Conservation (phyloP, 2,329 filamentous ascomycete genomes). For the Ascocoryne sarcoides region DNA sequence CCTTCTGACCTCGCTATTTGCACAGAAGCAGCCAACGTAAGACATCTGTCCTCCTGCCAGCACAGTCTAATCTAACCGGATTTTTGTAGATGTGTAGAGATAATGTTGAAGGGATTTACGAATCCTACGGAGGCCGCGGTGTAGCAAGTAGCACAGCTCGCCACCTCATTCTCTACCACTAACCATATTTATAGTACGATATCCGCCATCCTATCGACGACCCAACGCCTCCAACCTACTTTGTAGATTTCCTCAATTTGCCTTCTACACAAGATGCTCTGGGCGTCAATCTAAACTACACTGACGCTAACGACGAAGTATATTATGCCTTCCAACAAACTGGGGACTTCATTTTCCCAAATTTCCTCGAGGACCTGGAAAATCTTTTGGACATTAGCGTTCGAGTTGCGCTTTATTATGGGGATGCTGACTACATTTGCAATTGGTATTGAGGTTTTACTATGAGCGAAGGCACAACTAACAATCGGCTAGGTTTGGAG, state of each 20-base stretch:
- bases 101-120: background rate
- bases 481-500: too few species aligned
- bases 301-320: constrained; percentile 36
- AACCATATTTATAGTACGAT: too few species aligned
- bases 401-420: constrained; percentile 57
- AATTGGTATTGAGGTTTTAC: too few species aligned
- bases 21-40: constrained; percentile 33
- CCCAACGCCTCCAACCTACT: constrained; percentile 49
- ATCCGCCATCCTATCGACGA: constrained; percentile 50
- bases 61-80: too few species aligned
- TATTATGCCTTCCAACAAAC: constrained; percentile 35
- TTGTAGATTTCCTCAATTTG: constrained; percentile 48
- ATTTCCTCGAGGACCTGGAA: constrained; percentile 41
- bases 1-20: constrained; percentile 34
- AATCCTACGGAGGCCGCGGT: too few species aligned
- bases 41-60: too few species aligned
- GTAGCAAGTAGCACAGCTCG: too few species aligned
- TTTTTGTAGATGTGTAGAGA: too few species aligned
- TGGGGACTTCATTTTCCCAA: constrained; percentile 39
- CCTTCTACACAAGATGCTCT: constrained; percentile 46
- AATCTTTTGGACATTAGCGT: constrained; percentile 54
- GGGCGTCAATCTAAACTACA: constrained; percentile 52
- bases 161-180: too few species aligned
- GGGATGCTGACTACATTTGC: constrained; percentile 43
- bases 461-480: too few species aligned